Conservation (phyloP, 768 basidiomycete species). For the Phylloporus rhodoxanthus region DNA sequence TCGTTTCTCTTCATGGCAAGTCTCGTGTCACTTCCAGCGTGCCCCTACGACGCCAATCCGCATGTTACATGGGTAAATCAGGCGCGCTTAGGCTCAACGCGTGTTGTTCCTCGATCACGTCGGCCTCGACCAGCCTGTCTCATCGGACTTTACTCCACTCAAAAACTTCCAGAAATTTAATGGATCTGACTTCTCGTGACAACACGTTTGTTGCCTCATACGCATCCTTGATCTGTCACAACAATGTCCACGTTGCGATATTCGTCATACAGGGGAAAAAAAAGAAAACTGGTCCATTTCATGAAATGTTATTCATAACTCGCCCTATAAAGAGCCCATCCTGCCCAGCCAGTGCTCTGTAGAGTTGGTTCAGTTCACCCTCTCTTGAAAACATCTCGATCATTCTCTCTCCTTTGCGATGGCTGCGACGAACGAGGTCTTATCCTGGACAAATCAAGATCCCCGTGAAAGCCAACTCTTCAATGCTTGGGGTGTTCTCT, state of each 20-base stretch:
- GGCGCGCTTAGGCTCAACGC: conserved; percentile 51
- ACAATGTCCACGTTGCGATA: conserved; percentile 71
- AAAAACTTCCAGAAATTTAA: conserved; percentile 51
- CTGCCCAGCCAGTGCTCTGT: conserved; percentile 10
- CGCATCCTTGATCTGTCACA: conserved; percentile 64
- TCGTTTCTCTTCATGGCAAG: conserved; percentile 18
- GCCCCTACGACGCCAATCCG: conserved; percentile 29
- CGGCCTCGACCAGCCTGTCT: conserved; percentile 47
- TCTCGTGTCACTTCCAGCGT: conserved; percentile 28
- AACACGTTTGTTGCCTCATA: conserved; percentile 67
- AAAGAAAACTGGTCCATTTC: conserved; percentile 36
- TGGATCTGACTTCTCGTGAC: conserved; percentile 59
- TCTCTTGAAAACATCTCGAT: conserved; percentile 26
- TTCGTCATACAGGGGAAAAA: conserved; percentile 46
- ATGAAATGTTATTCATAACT: conserved; percentile 40
- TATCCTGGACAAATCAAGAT: conserved; percentile 85
- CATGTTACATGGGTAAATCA: conserved; percentile 38
- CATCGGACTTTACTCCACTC: conserved; percentile 68
- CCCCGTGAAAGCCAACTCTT: conserved; percentile 79
- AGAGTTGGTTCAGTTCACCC: conserved; percentile 27
- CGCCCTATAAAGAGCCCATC: conserved; percentile 49
- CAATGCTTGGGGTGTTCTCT: conserved; percentile 74
- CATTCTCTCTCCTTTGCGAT: conserved; percentile 39
- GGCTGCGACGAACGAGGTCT: conserved; percentile 58
- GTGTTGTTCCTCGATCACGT: conserved; percentile 66